Evolutionary conservation across 306 rosid genomes (phyloP).

Genomic region (Comarum palustre): DNA sequence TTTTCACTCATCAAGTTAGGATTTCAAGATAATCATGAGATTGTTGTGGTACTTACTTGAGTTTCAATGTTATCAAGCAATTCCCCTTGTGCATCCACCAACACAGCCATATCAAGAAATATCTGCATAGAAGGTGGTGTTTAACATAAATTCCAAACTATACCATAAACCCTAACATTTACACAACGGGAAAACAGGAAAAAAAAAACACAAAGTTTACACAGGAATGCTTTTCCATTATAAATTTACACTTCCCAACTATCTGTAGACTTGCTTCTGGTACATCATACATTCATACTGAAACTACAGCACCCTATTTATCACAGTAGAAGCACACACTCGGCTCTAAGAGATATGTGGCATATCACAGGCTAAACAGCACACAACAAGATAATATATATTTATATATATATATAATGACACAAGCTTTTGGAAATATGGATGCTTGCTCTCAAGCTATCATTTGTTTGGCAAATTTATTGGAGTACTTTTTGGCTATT

Average conservation of each 20-base stretch:
- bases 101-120: slow-evolving; percentile 84
- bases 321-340: neutral
- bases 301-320: neutral
- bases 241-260: neutral
- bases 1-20: neutral
- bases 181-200: too few relatives aligned
- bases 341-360: neutral
- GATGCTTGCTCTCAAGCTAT: slow-evolving; percentile 15
- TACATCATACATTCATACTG: neutral
- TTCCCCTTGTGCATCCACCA: slow-evolving; percentile 92
- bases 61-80: slow-evolving; percentile 87
- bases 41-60: slow-evolving; percentile 46
- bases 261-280: neutral
- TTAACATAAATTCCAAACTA: slow-evolving; percentile 7
- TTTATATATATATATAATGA: neutral
- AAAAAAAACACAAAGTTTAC: too few relatives aligned
- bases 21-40: neutral
- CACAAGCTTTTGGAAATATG: slow-evolving; percentile 57
- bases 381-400: neutral
- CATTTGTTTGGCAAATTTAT: neutral
- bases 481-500: neutral
- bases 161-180: neutral
- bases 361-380: neutral
- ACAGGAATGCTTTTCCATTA: neutral
- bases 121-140: slow-evolving; percentile 48